Evolutionary conservation across 805 yeast species (phyloP).

Genomic region (Zygotorulaspora chibaensis): DNA sequence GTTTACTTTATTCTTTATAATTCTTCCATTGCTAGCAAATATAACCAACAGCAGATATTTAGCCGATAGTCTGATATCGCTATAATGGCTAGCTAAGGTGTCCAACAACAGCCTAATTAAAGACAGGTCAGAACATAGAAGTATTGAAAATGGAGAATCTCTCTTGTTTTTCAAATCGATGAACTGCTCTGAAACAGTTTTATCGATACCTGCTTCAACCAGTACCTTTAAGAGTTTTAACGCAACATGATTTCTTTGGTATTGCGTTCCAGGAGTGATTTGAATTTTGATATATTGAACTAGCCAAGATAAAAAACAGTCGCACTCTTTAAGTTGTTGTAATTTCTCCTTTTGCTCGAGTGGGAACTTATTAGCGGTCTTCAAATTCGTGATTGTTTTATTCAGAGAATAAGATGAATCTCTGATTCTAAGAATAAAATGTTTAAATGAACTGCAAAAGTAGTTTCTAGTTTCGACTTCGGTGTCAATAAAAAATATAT

Average conservation of each 20-base stretch:
- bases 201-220: constrained; percentile 55
- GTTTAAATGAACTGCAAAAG: constrained; percentile 56
- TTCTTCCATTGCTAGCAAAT: constrained; percentile 15
- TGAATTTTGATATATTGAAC: constrained; percentile 36
- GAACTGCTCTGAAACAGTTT: constrained; percentile 35
- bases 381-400: constrained; percentile 47
- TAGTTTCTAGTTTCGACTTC: constrained; percentile 66
- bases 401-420: constrained; percentile 60
- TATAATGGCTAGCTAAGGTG: constrained; percentile 64
- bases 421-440: constrained; percentile 58
- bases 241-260: constrained; percentile 49
- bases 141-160: constrained; percentile 46
- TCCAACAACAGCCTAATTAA: constrained; percentile 52
- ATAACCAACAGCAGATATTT: constrained; percentile 42
- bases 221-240: constrained; percentile 44
- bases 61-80: constrained; percentile 63
- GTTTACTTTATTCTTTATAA: constrained; percentile 5
- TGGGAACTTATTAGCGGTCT: constrained; percentile 36
- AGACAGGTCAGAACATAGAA: constrained; percentile 38
- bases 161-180: constrained; percentile 44
- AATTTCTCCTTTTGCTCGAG: constrained; percentile 36
- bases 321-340: constrained; percentile 32
- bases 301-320: constrained; percentile 42
- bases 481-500: constrained; percentile 55
- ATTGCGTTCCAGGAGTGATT: constrained; percentile 53